Evolutionary conservation across 1,284 basidiomycete species (phyloP), one percentile per base, ranked within the genome.

Genomic region (Polyporus tsugae): DNA sequence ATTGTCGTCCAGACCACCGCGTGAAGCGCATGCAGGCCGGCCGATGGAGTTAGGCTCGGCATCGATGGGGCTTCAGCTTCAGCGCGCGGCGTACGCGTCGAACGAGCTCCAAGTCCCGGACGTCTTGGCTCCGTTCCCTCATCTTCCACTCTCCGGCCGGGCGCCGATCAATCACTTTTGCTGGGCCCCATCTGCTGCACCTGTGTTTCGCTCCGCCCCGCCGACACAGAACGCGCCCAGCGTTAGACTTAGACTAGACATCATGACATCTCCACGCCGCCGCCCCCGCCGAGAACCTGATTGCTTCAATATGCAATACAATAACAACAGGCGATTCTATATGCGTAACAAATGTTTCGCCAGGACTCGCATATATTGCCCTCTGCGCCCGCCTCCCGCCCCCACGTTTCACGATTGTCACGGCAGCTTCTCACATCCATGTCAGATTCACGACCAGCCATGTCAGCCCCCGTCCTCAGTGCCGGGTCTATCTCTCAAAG

Each of bases 391-490:
- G n/a, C 53, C 61, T 33, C 41, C 22, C 35, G 52, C 36, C 55
- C 46, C 22, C 33, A 29, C 61, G 41, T 59, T 70, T 72, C 65
- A 72, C 69, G 67, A 70, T 67, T 36, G 2, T 70, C 33, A 72
- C 69, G 71, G 67, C 68, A 46, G n/a, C 55, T 42, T 57, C 62
- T 33, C 35, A 9, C 63, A 19, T 42, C 59, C 44, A 22, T 17
- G 33, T 29, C 67, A 65, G 66, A 42, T 39, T 55, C 63, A 68
- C 71, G 64, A 67, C 59, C 36, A 52, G 57, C 39, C 53, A 72
- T 72, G 71, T 57, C 63, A 36, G 41, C 59, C 13, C 49, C 57
- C 63, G 4, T 60, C 66, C 22, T 36, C 66, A 25, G 42, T 62
- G 2, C 64, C 49, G 33, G 44, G 38, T 25, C 58, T 36, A 62